Evolutionary conservation across 345 rosid genomes (phyloP), one percentile per base, ranked within the genome.

Genomic region (Eucalyptus viminalis): DNA sequence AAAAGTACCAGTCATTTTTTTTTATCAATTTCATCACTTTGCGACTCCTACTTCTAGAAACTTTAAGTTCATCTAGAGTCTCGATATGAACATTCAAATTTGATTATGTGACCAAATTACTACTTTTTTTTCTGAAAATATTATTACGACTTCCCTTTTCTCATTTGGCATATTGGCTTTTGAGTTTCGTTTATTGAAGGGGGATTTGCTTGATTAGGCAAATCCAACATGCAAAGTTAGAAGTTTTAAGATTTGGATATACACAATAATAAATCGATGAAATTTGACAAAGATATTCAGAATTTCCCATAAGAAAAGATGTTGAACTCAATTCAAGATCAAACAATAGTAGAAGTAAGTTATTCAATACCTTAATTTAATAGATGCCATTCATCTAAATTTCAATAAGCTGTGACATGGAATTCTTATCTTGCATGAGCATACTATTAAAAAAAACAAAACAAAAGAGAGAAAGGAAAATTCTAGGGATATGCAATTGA

Each of bases 181-280:
- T 37, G 47, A 76, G 14, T 37, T 40, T 21, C 4, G 14, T 19
- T 10, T 11, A 19, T 37, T 10, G 45, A 17, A 10, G 4, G 1
- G 2, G 14, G 8, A 72, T 72, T 34, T 72, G 44, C 45, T 19
- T 0, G 2, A 14, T 65, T n/a, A n/a, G 21, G 37, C 0, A 14
- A 4, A 21, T 72, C 7, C 8, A 43, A 43, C 45, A 37, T 0
- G 45, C 81, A 19, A 10, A 34, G 2, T 72, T 1, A 37, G 0
- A 72, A 72, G 8, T 19, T 19, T 19, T 12, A 12, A 72, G 22
- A 72, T 37, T 37, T 7, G 8, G 2, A 72, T 19, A 37, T 34
- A 43, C 14, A 10, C 2, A 72, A 2, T 72, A 24, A 72, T 19
- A 37, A 72, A 72, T 4, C 14, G 0, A 19, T 5, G 25, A 72